A percentile compares a stretch with the other conserved stretches of the same genome.
phyloP scores from a whole-genome alignment of 2,329 filamentous ascomycete genomes.

The Stylonectria norvegica region DNA sequence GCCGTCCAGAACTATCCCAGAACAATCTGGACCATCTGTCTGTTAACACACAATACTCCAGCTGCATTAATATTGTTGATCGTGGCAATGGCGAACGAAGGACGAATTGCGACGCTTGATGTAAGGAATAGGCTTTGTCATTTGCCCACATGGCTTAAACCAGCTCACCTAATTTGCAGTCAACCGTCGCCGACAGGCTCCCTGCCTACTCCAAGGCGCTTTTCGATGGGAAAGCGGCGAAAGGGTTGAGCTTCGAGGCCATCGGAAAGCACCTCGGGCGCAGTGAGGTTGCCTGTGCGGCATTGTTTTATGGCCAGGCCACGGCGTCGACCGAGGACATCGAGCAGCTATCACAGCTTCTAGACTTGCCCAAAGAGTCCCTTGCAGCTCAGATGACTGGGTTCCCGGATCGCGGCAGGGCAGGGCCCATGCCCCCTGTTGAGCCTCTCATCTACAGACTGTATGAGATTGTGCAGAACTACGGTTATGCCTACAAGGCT shows the following conservation, averaged over 20 bases:
- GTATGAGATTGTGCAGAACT: conserved; percentile 95
- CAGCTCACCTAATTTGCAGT: conserved; percentile 41
- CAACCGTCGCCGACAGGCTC: conserved; percentile 64
- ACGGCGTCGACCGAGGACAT: conserved; percentile 67
- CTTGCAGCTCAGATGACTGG: conserved; percentile 63
- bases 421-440: conserved; percentile 39
- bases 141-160: too few species aligned
- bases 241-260: conserved; percentile 73
- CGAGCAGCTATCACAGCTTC: conserved; percentile 60
- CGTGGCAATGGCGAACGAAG: conserved; percentile 23
- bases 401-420: conserved; percentile 76
- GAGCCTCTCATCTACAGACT: conserved; percentile 70
- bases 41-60: conserved; percentile 4
- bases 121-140: conserved; percentile 31
- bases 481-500: conserved; percentile 94
- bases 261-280: conserved; percentile 73
- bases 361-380: conserved; percentile 55
- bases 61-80: conserved; percentile 1
- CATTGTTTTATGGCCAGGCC: conserved; percentile 87
- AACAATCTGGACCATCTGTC: conserved; percentile 6
- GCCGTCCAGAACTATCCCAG: too few species aligned
- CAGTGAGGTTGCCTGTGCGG: conserved; percentile 79
- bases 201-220: conserved; percentile 69
- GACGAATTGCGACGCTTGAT: conserved; percentile 34
- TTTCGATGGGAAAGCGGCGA: conserved; percentile 67